Evolutionary conservation across 768 basidiomycete species (phyloP).

Genomic region (Daedaleopsis sinensis): DNA sequence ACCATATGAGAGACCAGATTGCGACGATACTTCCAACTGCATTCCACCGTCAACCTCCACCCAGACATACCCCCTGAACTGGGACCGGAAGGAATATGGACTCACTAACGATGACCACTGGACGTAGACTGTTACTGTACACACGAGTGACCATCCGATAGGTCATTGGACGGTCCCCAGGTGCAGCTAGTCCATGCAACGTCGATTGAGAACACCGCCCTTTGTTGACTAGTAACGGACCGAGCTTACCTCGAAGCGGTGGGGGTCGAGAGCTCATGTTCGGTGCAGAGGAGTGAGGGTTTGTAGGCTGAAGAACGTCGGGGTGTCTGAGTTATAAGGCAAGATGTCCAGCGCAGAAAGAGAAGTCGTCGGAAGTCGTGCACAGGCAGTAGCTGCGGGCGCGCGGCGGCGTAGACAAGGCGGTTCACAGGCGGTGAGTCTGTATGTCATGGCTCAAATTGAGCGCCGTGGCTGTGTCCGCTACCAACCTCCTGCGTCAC

Average conservation of each 20-base stretch:
- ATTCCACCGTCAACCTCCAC: neutral
- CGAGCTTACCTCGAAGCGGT: conserved; percentile 13
- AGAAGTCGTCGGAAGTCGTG: neutral
- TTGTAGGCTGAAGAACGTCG: neutral
- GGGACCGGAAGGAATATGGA: neutral
- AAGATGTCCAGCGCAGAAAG: neutral
- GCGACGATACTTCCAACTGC: conserved; percentile 48
- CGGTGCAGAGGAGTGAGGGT: neutral
- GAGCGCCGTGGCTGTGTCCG: no score
- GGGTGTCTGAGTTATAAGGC: neutral
- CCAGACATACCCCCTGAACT: neutral
- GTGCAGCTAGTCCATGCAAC: neutral
- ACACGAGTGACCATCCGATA: conserved; percentile 62
- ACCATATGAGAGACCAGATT: conserved; percentile 69
- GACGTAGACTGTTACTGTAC: conserved; percentile 61
- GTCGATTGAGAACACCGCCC: neutral
- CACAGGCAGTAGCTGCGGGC: neutral
- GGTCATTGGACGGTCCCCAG: conserved; percentile 43
- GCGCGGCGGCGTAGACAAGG: neutral
- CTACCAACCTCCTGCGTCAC: no score
- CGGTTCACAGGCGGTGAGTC: neutral
- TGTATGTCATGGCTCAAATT: no score
- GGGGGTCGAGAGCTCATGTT: conserved; percentile 16
- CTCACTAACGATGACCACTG: conserved; percentile 51
- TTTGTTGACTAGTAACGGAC: neutral